These are phyloP conservation scores for Kazachstania martiniae DNA, from an alignment of 805 yeast species.

Conservation along the genomic window DNA sequence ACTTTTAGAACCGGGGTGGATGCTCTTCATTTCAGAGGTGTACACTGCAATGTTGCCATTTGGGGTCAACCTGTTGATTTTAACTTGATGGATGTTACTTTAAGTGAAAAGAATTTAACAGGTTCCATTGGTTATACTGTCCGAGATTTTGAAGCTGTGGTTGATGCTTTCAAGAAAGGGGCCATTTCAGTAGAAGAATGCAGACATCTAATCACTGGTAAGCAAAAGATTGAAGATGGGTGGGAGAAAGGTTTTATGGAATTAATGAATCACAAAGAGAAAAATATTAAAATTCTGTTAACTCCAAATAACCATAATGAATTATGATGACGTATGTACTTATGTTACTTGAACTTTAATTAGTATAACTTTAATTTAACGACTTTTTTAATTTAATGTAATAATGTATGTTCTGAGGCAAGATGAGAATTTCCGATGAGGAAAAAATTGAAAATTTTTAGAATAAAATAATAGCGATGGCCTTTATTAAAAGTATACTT, in stretches of 20 bases:
- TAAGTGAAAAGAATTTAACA: constrained; percentile 42
- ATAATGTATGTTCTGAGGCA: too few relatives aligned
- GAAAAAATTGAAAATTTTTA: background rate
- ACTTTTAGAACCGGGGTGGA: constrained; percentile 43
- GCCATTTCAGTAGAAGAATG: constrained; percentile 35
- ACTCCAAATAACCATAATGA: constrained; percentile 36
- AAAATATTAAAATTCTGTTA: constrained; percentile 43
- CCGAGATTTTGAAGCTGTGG: constrained; percentile 46
- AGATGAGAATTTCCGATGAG: background rate
- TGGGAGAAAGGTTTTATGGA: constrained; percentile 44
- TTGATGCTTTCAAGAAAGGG: constrained; percentile 39
- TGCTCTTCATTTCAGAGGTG: constrained; percentile 43
- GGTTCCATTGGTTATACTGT: constrained; percentile 55
- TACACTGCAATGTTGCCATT: constrained; percentile 53
- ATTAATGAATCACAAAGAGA: constrained; percentile 41
- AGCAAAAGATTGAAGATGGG: constrained; percentile 38
- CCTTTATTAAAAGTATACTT: background rate
- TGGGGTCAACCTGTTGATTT: constrained; percentile 45
- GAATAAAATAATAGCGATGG: background rate
- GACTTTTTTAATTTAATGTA: too few relatives aligned
- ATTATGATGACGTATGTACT: constrained; percentile 8
- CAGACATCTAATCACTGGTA: constrained; percentile 43
- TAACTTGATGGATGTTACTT: constrained; percentile 45
- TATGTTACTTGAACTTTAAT: too few relatives aligned
- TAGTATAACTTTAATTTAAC: too few relatives aligned